Percentiles rank a stretch among this genome's conserved stretches.
Evolutionary conservation across 495 filamentous ascomycete genomes (phyloP).

Genomic region (Aspergillus affinis): DNA sequence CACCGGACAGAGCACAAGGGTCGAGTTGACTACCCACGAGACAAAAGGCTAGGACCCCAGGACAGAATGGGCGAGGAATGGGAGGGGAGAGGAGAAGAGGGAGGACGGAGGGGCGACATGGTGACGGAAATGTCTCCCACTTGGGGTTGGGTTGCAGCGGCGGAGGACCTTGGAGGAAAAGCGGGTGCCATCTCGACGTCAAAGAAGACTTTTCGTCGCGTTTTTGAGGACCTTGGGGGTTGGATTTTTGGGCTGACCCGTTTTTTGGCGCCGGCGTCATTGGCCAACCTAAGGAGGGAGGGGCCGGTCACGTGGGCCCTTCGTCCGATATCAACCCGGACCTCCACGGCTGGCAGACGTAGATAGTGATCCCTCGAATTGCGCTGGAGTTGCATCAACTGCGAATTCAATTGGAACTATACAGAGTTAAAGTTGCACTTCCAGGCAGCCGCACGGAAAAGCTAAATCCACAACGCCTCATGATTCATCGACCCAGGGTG

Average conservation of each 20-base stretch:
- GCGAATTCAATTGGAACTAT: no score
- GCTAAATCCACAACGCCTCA: background rate
- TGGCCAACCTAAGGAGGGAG: background rate
- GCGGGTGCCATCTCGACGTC: conserved; percentile 9
- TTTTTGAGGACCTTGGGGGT: conserved; percentile 43
- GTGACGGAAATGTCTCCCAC: conserved; percentile 8
- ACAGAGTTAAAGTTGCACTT: no score
- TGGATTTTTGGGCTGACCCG: conserved; percentile 9
- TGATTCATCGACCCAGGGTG: background rate
- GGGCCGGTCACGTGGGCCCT: background rate
- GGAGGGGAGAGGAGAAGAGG: background rate
- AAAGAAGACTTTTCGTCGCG: conserved; percentile 17
- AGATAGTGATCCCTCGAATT: no score
- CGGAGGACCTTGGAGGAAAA: conserved; percentile 29
- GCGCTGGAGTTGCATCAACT: background rate
- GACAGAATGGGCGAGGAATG: background rate
- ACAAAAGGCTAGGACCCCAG: background rate
- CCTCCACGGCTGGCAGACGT: no score
- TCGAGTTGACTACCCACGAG: background rate
- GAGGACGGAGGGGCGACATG: conserved; percentile 8
- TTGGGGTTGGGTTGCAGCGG: conserved; percentile 12
- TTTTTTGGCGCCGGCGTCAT: no score
- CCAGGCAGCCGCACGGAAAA: no score
- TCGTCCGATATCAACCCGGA: background rate
- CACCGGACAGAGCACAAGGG: background rate